Conservation (phyloP, 2,329 filamentous ascomycete species). For the Nemania sp. region DNA sequence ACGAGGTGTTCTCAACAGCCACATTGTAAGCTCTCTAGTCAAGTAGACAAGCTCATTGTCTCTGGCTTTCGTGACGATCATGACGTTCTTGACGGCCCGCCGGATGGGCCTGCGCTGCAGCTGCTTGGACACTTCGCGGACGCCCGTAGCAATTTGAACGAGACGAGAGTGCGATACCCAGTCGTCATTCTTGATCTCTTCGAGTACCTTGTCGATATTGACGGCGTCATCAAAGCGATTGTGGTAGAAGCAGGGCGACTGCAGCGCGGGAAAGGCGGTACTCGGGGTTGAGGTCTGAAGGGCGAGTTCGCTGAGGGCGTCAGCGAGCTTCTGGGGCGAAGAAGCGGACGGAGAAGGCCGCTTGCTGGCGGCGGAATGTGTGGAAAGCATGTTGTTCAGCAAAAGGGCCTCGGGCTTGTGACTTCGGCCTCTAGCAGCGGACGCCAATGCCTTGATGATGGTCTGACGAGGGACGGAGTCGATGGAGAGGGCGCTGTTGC, state of each 20-base stretch:
- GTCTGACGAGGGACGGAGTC: slow-evolving; percentile 78
- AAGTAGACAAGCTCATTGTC: slow-evolving; percentile 91
- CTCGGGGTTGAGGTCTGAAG: slow-evolving; percentile 48
- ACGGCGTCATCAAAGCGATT: slow-evolving; percentile 95
- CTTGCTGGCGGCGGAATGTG: slow-evolving; percentile 43
- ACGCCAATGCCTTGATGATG: slow-evolving; percentile 80
- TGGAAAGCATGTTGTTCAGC: slow-evolving; percentile 62
- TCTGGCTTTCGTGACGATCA: slow-evolving; percentile 98
- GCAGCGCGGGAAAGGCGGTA: slow-evolving; percentile 68
- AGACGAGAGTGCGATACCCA: slow-evolving; percentile 91
- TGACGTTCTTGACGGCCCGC: slow-evolving; percentile 88
- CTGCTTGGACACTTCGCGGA: slow-evolving; percentile 94
- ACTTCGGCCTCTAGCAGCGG: slow-evolving; percentile 62
- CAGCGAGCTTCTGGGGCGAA: slow-evolving; percentile 66
- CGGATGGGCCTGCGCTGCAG: slow-evolving; percentile 90
- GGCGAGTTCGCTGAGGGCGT: slow-evolving; percentile 60
- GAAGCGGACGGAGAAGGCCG: slow-evolving; percentile 49
- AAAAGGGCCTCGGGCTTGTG: slow-evolving; percentile 67
- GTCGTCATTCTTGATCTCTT: slow-evolving; percentile 89
- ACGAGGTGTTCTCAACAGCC: slow-evolving; percentile 85
- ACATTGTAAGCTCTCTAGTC: slow-evolving; percentile 84
- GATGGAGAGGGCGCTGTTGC: slow-evolving; percentile 54
- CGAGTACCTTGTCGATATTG: slow-evolving; percentile 90
- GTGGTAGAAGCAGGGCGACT: slow-evolving; percentile 97
- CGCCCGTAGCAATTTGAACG: slow-evolving; percentile 92